Evolutionary conservation across 2,329 filamentous ascomycete species (phyloP), one percentile per base, ranked within the genome.

Genomic region (Verticillium tricorpus): DNA sequence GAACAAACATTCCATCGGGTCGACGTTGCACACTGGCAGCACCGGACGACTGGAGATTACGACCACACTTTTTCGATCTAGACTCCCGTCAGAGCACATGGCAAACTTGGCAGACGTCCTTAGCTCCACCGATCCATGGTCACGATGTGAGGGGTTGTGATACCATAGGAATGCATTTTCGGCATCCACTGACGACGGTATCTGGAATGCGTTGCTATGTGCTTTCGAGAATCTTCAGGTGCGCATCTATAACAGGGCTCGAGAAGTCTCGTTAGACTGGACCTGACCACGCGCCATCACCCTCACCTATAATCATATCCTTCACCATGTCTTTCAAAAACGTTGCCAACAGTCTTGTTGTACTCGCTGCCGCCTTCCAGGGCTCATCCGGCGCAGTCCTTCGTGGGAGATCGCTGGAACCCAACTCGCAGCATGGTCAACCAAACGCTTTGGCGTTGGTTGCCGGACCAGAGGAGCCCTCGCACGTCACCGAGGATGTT

Each of bases 201-300:
- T n/a, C 60, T 60, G 63, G 63, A 65, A 65, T 65, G 63, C 63
- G 63, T 65, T 62, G 60, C 63, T 5, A 60, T 64, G 28, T 37
- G 58, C 62, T 60, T 37, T 45, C 35, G 25, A 28, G 5, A 3
- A 14, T 15, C 34, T 58, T 45, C 57, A 54, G 60, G 57, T 40
- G 56, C 37, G 35, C 34, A 57, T 50, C 57, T 65, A 65, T 65
- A 65, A 63, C 59, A 65, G 56, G 58, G 60, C 62, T 63, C 62
- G 60, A 63, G 52, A 60, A 60, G 62, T 62, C 19, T n/a, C 45
- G 19, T 1, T 4, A 4, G 12, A 8, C 45, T 4, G 9, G 2
- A 0, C 19, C 17, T 11, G n/a, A 9, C 1, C 19, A 4, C 19
- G 8, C 3, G 11, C 19, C 7, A 12, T 50, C 45, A 25, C 19